phyloP scores from a whole-genome alignment of 345 rosid genomes.

The Euphorbia lathyris region DNA sequence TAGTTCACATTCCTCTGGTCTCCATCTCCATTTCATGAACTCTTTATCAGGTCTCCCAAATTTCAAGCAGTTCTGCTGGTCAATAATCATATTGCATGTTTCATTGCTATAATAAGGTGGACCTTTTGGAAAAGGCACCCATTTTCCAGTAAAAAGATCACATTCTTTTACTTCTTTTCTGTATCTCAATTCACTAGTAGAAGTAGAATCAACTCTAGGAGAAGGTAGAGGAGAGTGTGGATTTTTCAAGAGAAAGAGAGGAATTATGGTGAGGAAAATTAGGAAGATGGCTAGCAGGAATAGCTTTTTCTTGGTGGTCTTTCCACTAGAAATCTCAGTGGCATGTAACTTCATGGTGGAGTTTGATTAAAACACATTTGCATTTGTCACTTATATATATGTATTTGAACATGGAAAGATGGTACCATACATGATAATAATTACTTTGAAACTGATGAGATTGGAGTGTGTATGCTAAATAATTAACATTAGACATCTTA shows the following conservation, averaged over 20 bases:
- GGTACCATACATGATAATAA: neutral
- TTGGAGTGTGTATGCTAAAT: neutral
- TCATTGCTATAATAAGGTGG: constrained; percentile 36
- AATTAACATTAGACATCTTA: neutral
- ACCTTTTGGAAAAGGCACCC: constrained; percentile 30
- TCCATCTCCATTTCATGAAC: constrained; percentile 48
- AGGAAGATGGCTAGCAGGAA: constrained; percentile 6
- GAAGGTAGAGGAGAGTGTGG: constrained; percentile 14
- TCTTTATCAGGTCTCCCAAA: constrained; percentile 39
- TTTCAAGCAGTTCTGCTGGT: constrained; percentile 44
- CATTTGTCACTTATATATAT: constrained; percentile 1
- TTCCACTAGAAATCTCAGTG: constrained; percentile 6
- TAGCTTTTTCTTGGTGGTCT: constrained; percentile 6
- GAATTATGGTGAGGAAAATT: constrained; percentile 15
- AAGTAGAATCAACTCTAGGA: neutral
- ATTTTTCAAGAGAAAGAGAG: constrained; percentile 16
- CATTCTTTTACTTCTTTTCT: constrained; percentile 20
- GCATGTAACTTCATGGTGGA: constrained; percentile 17
- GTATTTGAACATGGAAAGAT: constrained; percentile 1
- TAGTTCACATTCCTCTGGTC: constrained; percentile 37
- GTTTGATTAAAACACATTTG: neutral
- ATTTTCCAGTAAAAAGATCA: constrained; percentile 36
- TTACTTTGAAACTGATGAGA: neutral
- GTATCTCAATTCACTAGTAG: constrained; percentile 5
- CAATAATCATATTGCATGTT: constrained; percentile 33